Evolutionary conservation across 225 moss, liverwort and hornwort genomes (phyloP), one percentile per base, ranked within the genome.

Genomic region (Asterella californica): DNA sequence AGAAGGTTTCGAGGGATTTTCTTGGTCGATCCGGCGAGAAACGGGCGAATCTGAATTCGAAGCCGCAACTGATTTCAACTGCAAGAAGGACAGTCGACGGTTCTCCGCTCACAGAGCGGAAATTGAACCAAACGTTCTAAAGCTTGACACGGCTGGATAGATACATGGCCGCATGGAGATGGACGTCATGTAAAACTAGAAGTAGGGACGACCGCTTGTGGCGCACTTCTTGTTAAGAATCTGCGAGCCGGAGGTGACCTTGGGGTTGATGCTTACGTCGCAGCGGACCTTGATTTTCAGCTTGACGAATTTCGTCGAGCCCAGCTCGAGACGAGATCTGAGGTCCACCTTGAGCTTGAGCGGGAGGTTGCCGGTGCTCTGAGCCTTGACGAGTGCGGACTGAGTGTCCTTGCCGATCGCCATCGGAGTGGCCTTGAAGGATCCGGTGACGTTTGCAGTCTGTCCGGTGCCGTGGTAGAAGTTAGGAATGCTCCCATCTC

Each of bases 401-500:
- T 64, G 63, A 15, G 63, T 78, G 64, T 64, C 64, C 66, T 64
- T 78, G 22, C 78, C 65, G 19, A 78, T 64, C 1, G 78, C 78
- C 78, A 78, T 78, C 2, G 78, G 78, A 1, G 78, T 78, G 17
- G 78, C 78, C 46, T 78, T 65, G 46, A 78, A 60, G 49, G n/a
- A 47, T 9, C 78, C 78, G 19, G 12, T 15, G 25, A 78, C 11
- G 27, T 78, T 65, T 0, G 65, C 65, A 5, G 78, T 78, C 32
- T 64, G 27, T 10, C 49, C 49, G 6, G 15, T 78, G 24, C 46
- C 60, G 15, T 47, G 78, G 33, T 0, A 46, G 45, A 78, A 30
- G 5, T 46, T 27, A 48, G 78, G 32, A 30, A 78, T 45, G 25
- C 17, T 47, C 48, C 78, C 78, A 47, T 64, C 78, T 27, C 64